phyloP scores from a whole-genome alignment of 139 green algal genomes.

The Volvox africanus region DNA sequence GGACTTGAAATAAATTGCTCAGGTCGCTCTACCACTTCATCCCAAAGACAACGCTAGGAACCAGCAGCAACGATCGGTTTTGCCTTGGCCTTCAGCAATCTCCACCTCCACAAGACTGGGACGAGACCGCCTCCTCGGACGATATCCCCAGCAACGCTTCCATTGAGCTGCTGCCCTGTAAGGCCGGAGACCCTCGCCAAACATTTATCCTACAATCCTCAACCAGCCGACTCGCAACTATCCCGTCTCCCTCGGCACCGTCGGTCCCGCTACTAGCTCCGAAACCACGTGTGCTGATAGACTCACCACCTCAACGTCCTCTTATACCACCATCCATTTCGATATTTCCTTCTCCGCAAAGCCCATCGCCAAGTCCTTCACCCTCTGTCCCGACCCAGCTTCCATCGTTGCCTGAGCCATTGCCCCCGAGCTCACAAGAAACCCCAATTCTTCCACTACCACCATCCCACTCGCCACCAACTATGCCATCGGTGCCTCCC shows the following conservation, averaged over 20 bases:
- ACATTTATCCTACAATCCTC: not conserved
- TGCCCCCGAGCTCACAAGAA: not conserved
- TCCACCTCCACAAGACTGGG: not conserved
- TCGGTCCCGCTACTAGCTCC: not conserved
- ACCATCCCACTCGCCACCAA: not conserved
- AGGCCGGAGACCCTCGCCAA: not conserved
- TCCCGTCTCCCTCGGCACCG: not conserved
- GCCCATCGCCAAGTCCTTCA: too few species aligned
- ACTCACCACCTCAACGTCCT: too few species aligned
- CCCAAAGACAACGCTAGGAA: not conserved
- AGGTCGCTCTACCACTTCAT: not conserved
- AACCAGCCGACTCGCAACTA: too few species aligned
- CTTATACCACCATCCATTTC: too few species aligned
- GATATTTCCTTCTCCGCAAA: too few species aligned
- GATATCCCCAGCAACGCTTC: too few species aligned
- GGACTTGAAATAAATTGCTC: too few species aligned
- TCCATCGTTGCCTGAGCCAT: not conserved
- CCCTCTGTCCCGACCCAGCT: too few species aligned
- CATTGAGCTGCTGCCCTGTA: not conserved
- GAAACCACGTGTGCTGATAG: too few species aligned
- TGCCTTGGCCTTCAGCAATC: not conserved
- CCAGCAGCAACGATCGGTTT: not conserved
- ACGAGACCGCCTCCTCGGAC: not conserved
- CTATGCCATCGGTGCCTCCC: too few species aligned
- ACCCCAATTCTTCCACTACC: not conserved